Percentiles rank a stretch among this genome's conserved stretches.
Conservation (phyloP, 352 stramenopile genomes). For the Phytophthora citrophthora region DNA sequence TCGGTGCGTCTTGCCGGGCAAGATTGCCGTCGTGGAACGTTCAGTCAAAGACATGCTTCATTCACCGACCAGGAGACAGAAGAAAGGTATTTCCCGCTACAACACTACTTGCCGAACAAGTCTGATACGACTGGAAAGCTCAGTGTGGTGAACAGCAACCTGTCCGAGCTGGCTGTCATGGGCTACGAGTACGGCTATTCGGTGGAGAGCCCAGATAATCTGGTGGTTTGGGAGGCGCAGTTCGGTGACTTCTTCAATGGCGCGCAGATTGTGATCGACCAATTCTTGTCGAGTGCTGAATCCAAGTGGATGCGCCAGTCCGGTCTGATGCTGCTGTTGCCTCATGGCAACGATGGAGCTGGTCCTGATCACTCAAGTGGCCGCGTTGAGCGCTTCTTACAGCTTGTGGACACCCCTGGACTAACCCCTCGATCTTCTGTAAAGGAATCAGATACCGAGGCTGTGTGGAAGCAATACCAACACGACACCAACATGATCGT, state of each 20-base stretch:
- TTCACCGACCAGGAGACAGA: constrained; percentile 85
- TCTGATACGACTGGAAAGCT: constrained; percentile 48
- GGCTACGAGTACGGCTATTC: constrained; percentile 92
- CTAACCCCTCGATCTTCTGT: constrained; percentile 42
- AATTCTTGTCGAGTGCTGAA: constrained; percentile 87
- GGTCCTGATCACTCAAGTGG: constrained; percentile 89
- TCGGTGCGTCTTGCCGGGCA: constrained; percentile 88
- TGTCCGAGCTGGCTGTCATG: constrained; percentile 90
- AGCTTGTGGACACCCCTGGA: constrained; percentile 80
- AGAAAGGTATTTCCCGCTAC: constrained; percentile 76
- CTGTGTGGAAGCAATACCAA: constrained; percentile 59
- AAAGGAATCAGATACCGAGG: constrained; percentile 40
- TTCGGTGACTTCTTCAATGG: constrained; percentile 93
- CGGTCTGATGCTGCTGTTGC: constrained; percentile 82
- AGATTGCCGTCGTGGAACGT: constrained; percentile 89
- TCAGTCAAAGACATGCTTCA: constrained; percentile 88
- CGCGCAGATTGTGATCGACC: constrained; percentile 90
- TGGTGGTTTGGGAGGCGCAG: constrained; percentile 92
- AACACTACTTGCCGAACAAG: constrained; percentile 59
- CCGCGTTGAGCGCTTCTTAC: constrained; percentile 87
- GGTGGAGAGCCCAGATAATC: constrained; percentile 77
- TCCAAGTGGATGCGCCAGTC: constrained; percentile 92
- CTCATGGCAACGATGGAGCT: constrained; percentile 89
- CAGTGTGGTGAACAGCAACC: constrained; percentile 79
- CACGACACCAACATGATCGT: constrained; percentile 89